Evolutionary conservation across 805 yeast genomes (phyloP).

Genomic region (Gaillardinia entomophila): DNA sequence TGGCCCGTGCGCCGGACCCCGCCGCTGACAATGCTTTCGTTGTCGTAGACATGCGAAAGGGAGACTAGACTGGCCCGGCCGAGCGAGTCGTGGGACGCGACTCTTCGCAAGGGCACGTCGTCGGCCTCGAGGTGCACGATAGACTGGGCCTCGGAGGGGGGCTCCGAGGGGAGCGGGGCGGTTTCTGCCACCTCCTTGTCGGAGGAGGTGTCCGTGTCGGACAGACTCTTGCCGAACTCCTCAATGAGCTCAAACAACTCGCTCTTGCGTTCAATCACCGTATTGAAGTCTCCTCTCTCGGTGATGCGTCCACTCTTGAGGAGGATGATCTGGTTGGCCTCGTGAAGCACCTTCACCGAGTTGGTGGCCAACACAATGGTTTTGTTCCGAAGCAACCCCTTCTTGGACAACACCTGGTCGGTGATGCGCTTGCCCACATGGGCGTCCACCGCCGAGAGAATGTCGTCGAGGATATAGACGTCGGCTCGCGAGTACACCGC

Average conservation of each 20-base stretch:
- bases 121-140: constrained; percentile 17
- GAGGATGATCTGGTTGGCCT: constrained; percentile 15
- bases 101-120: constrained; percentile 11
- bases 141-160: constrained; percentile 7
- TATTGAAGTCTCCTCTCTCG: constrained; percentile 42
- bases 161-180: constrained; percentile 2
- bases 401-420: constrained; percentile 16
- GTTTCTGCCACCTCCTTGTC: constrained; percentile 7
- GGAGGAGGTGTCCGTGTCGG: constrained; percentile 4
- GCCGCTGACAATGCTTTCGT: constrained; percentile 19
- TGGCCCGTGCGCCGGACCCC: constrained; percentile 5
- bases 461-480: constrained; percentile 19
- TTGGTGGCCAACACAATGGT: constrained; percentile 23
- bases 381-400: constrained; percentile 18
- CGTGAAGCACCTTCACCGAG: constrained; percentile 16
- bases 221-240: constrained; percentile 23
- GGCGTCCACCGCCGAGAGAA: constrained; percentile 22
- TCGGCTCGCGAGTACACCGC: constrained; percentile 24
- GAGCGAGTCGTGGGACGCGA: constrained; percentile 10
- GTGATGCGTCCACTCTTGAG: constrained; percentile 14
- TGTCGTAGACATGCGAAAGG: constrained; percentile 24
- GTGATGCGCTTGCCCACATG: constrained; percentile 23
- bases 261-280: constrained; percentile 35
- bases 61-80: constrained; percentile 27
- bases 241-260: constrained; percentile 26